Evolutionary conservation across 1,284 basidiomycete genomes (phyloP).

Genomic region (Exsudoporus floridanus): DNA sequence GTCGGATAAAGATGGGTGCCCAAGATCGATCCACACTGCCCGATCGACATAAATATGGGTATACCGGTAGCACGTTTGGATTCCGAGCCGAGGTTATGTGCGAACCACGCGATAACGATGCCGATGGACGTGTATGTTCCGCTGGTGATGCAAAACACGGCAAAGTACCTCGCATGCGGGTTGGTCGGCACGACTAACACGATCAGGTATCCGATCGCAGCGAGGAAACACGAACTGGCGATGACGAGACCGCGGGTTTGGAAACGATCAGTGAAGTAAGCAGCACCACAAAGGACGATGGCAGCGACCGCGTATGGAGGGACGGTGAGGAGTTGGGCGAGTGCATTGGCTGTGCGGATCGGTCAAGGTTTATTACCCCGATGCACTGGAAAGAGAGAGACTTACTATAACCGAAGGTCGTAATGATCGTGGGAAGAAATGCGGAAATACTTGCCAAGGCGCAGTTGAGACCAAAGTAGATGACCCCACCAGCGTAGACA

Average conservation of each 20-base stretch:
- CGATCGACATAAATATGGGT: conserved; percentile 77
- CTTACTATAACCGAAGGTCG: conserved; percentile 62
- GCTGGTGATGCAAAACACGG: conserved; percentile 68
- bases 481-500: conserved; percentile 58
- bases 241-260: conserved; percentile 72
- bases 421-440: conserved; percentile 83
- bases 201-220: conserved; percentile 44
- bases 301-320: conserved; percentile 81
- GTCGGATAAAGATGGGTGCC: conserved; percentile 70
- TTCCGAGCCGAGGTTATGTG: conserved; percentile 76
- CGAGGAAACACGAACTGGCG: conserved; percentile 47
- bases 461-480: conserved; percentile 79
- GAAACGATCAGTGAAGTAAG: conserved; percentile 67
- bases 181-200: conserved; percentile 43
- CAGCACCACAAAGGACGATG: conserved; percentile 62
- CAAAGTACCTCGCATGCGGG: conserved; percentile 64
- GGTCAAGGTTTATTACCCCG: neutral
- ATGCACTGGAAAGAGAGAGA: neutral
- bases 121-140: conserved; percentile 74
- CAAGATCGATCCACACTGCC: conserved; percentile 70
- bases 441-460: conserved; percentile 78
- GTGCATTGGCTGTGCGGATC: conserved; percentile 43
- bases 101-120: conserved; percentile 72
- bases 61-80: conserved; percentile 75
- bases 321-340: conserved; percentile 71